Evolutionary conservation across 495 filamentous ascomycete species (phyloP).

Genomic region (Aspergillus coremiiformis): DNA sequence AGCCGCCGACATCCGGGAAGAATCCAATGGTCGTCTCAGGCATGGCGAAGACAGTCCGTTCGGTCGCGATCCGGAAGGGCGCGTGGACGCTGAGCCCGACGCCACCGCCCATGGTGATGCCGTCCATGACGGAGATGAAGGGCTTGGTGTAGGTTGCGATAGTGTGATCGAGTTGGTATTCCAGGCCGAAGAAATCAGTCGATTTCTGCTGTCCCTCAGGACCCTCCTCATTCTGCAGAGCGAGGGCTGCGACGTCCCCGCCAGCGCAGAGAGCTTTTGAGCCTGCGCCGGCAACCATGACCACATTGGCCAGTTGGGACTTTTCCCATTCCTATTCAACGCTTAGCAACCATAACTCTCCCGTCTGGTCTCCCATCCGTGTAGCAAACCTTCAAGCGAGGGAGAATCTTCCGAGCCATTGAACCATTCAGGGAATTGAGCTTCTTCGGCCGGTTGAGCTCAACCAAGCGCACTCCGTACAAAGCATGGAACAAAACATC

Average conservation of each 20-base stretch:
- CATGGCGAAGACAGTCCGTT: constrained; percentile 94
- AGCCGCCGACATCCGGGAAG: constrained; percentile 94
- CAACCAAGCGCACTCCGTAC: constrained; percentile 84
- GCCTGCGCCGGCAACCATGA: constrained; percentile 86
- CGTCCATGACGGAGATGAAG: constrained; percentile 93
- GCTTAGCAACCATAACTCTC: constrained; percentile 12
- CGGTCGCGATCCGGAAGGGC: constrained; percentile 92
- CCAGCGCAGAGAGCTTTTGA: constrained; percentile 84
- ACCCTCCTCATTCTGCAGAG: constrained; percentile 60
- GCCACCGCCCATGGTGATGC: constrained; percentile 96
- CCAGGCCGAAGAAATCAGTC: constrained; percentile 77
- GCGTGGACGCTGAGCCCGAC: constrained; percentile 92
- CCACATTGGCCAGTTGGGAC: constrained; percentile 83
- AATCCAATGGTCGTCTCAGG: constrained; percentile 96
- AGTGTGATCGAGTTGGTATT: constrained; percentile 90
- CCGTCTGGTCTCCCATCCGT: background rate
- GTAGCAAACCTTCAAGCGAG: constrained; percentile 57
- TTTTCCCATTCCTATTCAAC: constrained; percentile 73
- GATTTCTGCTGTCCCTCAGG: constrained; percentile 59
- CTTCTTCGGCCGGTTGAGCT: constrained; percentile 88
- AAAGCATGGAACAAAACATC: constrained; percentile 87
- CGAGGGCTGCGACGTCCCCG: constrained; percentile 78
- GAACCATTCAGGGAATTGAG: constrained; percentile 85
- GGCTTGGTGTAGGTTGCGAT: constrained; percentile 94
- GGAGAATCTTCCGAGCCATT: constrained; percentile 88